Conservation (phyloP, 306 rosid species). For the Canavalia gladiata region DNA sequence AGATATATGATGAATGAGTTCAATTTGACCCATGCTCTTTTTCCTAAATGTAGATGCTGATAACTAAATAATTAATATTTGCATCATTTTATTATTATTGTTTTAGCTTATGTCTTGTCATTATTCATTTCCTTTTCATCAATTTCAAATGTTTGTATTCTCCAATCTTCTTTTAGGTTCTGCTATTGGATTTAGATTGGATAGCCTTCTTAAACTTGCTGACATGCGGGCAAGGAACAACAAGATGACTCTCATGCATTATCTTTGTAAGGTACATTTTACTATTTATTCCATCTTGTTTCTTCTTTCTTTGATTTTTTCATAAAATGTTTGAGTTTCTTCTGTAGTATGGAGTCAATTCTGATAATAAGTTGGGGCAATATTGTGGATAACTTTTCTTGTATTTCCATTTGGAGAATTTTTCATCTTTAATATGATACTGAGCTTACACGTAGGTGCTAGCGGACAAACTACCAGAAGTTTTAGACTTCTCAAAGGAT, state of each 20-base stretch:
- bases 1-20: conserved; percentile 39
- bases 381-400: conserved; percentile 38
- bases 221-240: conserved; percentile 87
- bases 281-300: conserved; percentile 28
- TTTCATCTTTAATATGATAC: conserved; percentile 39
- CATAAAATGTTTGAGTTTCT: conserved; percentile 2
- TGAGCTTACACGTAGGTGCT: conserved; percentile 66
- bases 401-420: conserved; percentile 36
- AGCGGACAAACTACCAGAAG: conserved; percentile 80
- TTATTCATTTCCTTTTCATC: conserved; percentile 38
- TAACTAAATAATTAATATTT: conserved; percentile 10
- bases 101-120: conserved; percentile 8
- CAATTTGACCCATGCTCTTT: neutral
- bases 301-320: neutral
- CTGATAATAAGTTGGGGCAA: conserved; percentile 24
- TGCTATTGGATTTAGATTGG: conserved; percentile 88
- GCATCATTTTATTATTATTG: conserved; percentile 6
- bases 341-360: conserved; percentile 16
- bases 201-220: conserved; percentile 89
- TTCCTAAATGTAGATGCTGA: conserved; percentile 10
- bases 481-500: conserved; percentile 83
- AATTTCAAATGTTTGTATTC: conserved; percentile 1
- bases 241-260: conserved; percentile 92
- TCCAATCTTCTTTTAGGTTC: conserved; percentile 62
- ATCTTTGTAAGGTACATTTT: conserved; percentile 84